Base-by-base conservation (phyloP, 345 rosid species). In the Eucalyptus shirleyi region DNA sequence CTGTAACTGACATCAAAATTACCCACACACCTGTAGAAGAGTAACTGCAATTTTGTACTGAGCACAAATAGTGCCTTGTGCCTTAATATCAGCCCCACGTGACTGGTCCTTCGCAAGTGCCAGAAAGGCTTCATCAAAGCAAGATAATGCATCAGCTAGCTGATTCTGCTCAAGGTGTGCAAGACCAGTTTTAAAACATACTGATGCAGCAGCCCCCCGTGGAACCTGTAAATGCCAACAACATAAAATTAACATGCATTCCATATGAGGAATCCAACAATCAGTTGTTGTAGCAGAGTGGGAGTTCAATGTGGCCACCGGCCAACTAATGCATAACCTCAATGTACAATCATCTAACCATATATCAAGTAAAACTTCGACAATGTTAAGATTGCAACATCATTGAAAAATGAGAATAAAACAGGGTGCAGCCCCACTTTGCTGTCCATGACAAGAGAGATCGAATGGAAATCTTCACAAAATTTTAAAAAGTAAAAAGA, bases 91-190 rank as follows among this genome's bases (percentile, higher is more conserved):
- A 34, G 95, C 97, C 72, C 99, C 99, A 91, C 99, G 98, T 87
- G 99, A 98, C 67, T 95, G 92, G 93, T 98, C 99, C 95, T 97
- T 98, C 53, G 99, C 99, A 80, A 97, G 94, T 86, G 99, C 99
- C 80, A 98, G 94, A 93, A 98, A 98, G 89, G 98, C 99, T 94
- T 98, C 99, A 86, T 98, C 97, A 50, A 97, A 98, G 93, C 99
- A 97, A 87, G 99, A 97, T 88, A 98, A 91, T 60, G 99, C 98
- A 94, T 98, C 99, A 21, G 99, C 93, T 88, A 98, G 99, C 91
- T 98, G 99, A 92, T 98, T 98, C 93, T 93, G 99, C 92, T 98
- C 99, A 89, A 98, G 99, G 93, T 97, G 99, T 87, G 96, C 96
- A 90, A 98, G 97, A 88, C 99, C 99, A 88, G 90, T 94, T 95